Percentiles rank a stretch among this genome's conserved stretches.
Evolutionary conservation across 495 filamentous ascomycete genomes (phyloP).

Genomic region (Tuber umbilicatum): DNA sequence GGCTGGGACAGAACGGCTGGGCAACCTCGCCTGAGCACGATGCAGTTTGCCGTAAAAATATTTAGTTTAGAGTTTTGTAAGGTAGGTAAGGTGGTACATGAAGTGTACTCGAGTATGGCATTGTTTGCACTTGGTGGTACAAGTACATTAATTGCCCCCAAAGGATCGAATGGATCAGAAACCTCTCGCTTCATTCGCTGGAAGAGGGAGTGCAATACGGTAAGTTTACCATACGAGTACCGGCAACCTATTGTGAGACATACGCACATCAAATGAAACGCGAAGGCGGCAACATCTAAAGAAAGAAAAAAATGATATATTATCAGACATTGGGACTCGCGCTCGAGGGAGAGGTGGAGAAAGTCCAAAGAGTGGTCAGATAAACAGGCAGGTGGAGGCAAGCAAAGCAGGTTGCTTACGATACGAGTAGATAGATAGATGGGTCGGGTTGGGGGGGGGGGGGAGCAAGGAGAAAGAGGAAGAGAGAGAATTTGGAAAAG

Average conservation of each 20-base stretch:
- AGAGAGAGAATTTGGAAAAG: background rate
- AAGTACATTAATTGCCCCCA: constrained; percentile 5
- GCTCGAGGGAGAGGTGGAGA: background rate
- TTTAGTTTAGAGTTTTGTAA: background rate
- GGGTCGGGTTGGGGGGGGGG: background rate
- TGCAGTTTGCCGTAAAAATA: background rate
- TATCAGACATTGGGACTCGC: background rate
- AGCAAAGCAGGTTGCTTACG: background rate
- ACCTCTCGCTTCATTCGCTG: constrained; percentile 10
- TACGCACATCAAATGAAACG: constrained; percentile 20
- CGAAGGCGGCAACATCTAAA: constrained; percentile 26
- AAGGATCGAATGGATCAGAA: constrained; percentile 34
- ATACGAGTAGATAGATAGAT: background rate
- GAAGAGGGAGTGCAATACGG: background rate
- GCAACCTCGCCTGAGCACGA: background rate
- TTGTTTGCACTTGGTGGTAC: background rate
- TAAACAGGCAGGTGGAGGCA: background rate
- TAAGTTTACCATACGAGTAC: constrained; percentile 7
- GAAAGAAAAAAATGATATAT: constrained; percentile 28
- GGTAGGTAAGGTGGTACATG: background rate
- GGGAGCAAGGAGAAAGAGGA: background rate
- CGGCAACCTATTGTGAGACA: constrained; percentile 33
- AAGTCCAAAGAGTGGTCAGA: background rate
- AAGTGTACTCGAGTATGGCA: background rate
- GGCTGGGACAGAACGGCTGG: background rate